Percentiles rank a stretch among this genome's conserved stretches.
Conservation (phyloP, 2,329 filamentous ascomycete genomes). For the Aspergillus melleus region DNA sequence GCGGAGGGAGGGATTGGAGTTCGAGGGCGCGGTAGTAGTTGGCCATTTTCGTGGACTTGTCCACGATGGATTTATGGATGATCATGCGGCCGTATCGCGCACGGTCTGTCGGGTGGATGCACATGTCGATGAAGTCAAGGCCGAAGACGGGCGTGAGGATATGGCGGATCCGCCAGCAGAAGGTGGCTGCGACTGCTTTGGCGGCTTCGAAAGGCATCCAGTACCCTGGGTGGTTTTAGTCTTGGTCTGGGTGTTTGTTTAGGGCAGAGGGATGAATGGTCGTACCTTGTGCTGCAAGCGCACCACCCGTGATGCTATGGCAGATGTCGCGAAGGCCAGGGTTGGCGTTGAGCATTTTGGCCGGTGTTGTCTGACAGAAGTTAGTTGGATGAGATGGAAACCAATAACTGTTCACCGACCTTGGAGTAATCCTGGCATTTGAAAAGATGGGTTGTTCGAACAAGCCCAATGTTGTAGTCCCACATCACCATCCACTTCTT, state of each 20-base stretch:
- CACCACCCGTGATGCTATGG: conserved; percentile 91
- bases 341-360: conserved; percentile 77
- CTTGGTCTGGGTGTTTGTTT: neutral
- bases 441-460: conserved; percentile 93
- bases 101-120: conserved; percentile 61
- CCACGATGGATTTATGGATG: conserved; percentile 60
- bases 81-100: conserved; percentile 66
- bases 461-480: conserved; percentile 94
- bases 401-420: conserved; percentile 51
- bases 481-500: conserved; percentile 79
- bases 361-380: conserved; percentile 71
- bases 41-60: conserved; percentile 48
- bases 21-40: conserved; percentile 35
- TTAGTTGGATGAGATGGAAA: neutral
- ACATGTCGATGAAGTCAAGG: conserved; percentile 71
- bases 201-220: conserved; percentile 94
- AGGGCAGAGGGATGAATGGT: neutral
- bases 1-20: neutral
- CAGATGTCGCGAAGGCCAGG: conserved; percentile 83
- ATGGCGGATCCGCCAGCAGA: conserved; percentile 80
- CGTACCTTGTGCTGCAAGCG: conserved; percentile 83
- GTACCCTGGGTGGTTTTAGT: conserved; percentile 63
- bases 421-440: conserved; percentile 87
- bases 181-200: conserved; percentile 81
- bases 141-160: conserved; percentile 92